A percentile compares a stretch with the other conserved stretches of the same genome.
Evolutionary conservation across 305 asterid genomes (phyloP).

Genomic region (Fraxinus velutina): DNA sequence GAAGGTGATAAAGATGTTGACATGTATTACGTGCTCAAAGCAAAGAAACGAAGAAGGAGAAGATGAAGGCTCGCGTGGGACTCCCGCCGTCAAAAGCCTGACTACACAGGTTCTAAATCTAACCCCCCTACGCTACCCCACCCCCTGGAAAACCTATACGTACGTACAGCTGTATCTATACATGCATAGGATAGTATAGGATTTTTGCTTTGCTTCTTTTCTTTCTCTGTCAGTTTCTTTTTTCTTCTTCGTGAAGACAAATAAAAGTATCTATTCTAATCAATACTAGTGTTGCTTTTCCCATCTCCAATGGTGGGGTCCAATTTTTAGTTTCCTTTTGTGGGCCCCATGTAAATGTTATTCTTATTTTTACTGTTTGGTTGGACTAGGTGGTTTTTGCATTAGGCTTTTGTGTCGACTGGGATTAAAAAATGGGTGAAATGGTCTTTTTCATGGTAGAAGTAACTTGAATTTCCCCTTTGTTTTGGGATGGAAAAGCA

Average conservation of each 20-base stretch:
- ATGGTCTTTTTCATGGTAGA: not conserved
- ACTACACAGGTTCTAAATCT: slow-evolving; percentile 66
- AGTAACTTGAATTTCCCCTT: not conserved
- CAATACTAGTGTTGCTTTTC: slow-evolving; percentile 28
- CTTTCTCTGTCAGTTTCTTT: slow-evolving; percentile 16
- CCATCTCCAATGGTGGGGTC: slow-evolving; percentile 34
- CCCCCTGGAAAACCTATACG: not conserved
- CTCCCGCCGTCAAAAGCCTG: slow-evolving; percentile 99
- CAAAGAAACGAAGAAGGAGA: slow-evolving; percentile 41
- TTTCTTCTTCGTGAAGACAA: slow-evolving; percentile 24
- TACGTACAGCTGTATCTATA: slow-evolving; percentile 1
- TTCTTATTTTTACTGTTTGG: slow-evolving; percentile 24
- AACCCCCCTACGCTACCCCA: slow-evolving; percentile 19
- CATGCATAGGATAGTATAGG: not conserved
- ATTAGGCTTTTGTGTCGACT: slow-evolving; percentile 11
- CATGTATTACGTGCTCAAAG: slow-evolving; percentile 89
- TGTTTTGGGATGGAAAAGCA: not conserved
- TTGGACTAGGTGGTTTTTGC: slow-evolving; percentile 19
- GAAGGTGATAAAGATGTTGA: slow-evolving; percentile 53
- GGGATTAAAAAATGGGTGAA: not conserved
- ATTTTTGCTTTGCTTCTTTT: slow-evolving; percentile 5
- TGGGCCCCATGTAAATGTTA: slow-evolving; percentile 24
- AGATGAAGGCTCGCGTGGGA: slow-evolving; percentile 85
- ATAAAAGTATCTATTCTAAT: slow-evolving; percentile 21
- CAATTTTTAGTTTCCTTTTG: slow-evolving; percentile 20